phyloP scores from a whole-genome alignment of 768 basidiomycete genomes.

The Asterophora lycoperdoides region DNA sequence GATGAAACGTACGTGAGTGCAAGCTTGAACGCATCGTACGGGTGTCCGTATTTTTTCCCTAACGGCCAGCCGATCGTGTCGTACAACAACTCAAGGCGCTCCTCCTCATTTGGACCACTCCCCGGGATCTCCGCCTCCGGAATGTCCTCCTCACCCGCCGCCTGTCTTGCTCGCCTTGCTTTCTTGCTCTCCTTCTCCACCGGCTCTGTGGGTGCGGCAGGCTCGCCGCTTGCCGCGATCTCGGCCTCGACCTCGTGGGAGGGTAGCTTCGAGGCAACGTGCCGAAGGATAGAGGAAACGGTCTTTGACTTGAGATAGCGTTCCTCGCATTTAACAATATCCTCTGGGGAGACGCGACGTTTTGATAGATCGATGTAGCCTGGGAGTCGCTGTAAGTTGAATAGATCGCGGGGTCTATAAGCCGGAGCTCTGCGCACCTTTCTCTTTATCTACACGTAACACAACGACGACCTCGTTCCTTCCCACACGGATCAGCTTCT shows the following conservation, averaged over 20 bases:
- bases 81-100: conserved; percentile 80
- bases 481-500: conserved; percentile 96
- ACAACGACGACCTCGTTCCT: conserved; percentile 99
- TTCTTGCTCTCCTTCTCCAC: conserved; percentile 48
- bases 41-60: conserved; percentile 87
- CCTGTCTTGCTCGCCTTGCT: conserved; percentile 42
- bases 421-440: conserved; percentile 52
- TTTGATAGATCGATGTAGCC: conserved; percentile 99
- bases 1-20: conserved; percentile 71
- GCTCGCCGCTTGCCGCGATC: conserved; percentile 23
- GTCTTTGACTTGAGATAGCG: conserved; percentile 98
- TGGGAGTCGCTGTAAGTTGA: conserved; percentile 25
- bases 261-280: conserved; percentile 82
- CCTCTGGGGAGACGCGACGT: conserved; percentile 95
- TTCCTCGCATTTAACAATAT: conserved; percentile 98
- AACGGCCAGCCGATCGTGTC: conserved; percentile 93
- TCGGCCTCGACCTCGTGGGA: conserved; percentile 35
- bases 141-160: conserved; percentile 41
- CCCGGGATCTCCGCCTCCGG: conserved; percentile 35
- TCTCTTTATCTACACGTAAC: conserved; percentile 97
- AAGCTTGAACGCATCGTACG: conserved; percentile 97
- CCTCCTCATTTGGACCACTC: conserved; percentile 60
- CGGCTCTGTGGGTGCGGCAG: conserved; percentile 22
- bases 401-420: background rate
- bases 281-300: conserved; percentile 88